Evolutionary conservation across 805 yeast species (phyloP).

Genomic region (Myxozyma monticola): DNA sequence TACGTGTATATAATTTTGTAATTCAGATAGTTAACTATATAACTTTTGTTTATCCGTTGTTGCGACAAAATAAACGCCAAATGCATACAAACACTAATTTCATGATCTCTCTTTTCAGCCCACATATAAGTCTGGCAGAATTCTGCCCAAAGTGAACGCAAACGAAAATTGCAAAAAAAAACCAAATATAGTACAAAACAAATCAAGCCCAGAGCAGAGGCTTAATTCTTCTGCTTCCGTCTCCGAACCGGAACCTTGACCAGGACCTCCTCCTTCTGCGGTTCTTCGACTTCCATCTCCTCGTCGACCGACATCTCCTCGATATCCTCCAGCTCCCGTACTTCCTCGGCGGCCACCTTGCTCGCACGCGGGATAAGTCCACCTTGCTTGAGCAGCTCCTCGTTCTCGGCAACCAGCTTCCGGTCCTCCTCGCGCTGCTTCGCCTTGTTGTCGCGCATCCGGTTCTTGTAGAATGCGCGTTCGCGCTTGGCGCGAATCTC

Average conservation of each 20-base stretch:
- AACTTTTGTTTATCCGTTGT: not conserved
- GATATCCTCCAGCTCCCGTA: slow-evolving; percentile 48
- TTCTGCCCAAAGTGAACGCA: not conserved
- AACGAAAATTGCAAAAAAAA: not conserved
- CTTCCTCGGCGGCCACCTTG: slow-evolving; percentile 50
- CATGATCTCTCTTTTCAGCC: not conserved
- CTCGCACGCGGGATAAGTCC: slow-evolving; percentile 59
- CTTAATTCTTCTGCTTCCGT: slow-evolving; percentile 13
- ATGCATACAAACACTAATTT: slow-evolving; percentile 14
- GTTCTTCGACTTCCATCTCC: slow-evolving; percentile 50
- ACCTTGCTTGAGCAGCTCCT: slow-evolving; percentile 89
- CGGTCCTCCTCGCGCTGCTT: slow-evolving; percentile 80
- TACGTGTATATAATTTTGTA: not conserved
- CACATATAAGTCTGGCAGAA: not conserved
- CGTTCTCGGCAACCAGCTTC: slow-evolving; percentile 84
- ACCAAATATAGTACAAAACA: slow-evolving; percentile 1
- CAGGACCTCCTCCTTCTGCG: slow-evolving; percentile 22
- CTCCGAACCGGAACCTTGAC: slow-evolving; percentile 24
- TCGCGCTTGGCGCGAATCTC: slow-evolving; percentile 96
- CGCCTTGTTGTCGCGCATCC: slow-evolving; percentile 97
- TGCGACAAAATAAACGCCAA: slow-evolving; percentile 14
- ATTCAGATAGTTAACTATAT: not conserved
- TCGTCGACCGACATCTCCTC: slow-evolving; percentile 50
- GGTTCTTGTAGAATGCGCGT: slow-evolving; percentile 97
- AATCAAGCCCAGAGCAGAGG: not conserved